Percentiles rank a stretch among this genome's conserved stretches.
phyloP scores from a whole-genome alignment of 2,329 filamentous ascomycete genomes.

The Coniochaeta pulveracea region DNA sequence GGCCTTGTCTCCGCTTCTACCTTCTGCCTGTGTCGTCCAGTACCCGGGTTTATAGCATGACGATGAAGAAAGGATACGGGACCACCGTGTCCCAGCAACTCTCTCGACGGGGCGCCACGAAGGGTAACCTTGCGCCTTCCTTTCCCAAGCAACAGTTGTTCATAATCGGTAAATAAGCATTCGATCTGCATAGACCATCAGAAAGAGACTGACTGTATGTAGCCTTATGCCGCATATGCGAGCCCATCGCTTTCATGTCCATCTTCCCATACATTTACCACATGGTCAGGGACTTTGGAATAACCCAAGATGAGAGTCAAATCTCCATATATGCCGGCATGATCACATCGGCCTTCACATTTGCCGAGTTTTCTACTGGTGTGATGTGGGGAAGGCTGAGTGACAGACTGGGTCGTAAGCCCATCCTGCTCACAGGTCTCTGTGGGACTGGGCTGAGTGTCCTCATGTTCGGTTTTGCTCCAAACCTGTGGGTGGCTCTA shows the following conservation, averaged over 20 bases:
- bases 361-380: constrained; percentile 88
- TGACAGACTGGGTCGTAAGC: constrained; percentile 85
- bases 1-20: too few species aligned
- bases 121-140: constrained; percentile 20
- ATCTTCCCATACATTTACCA: constrained; percentile 98
- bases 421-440: constrained; percentile 80
- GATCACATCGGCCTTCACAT: constrained; percentile 92
- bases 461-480: constrained; percentile 82
- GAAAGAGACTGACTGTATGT: constrained; percentile 2
- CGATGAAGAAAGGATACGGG: constrained; percentile 10
- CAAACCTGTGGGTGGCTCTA: constrained; percentile 70
- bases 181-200: background rate
- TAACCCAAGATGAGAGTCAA: constrained; percentile 65
- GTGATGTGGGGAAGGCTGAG: constrained; percentile 90
- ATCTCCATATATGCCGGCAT: constrained; percentile 91
- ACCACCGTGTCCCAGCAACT: constrained; percentile 7
- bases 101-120: constrained; percentile 8
- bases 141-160: constrained; percentile 36
- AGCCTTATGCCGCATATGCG: constrained; percentile 88
- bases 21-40: too few species aligned
- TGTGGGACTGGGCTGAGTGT: constrained; percentile 88
- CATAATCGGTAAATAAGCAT: constrained; percentile 35
- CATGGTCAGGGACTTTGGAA: constrained; percentile 88
- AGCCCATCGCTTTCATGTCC: constrained; percentile 98
- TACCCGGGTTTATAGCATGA: too few species aligned